A percentile compares a stretch with the other conserved stretches of the same genome.
phyloP scores from a whole-genome alignment of 2,329 filamentous ascomycete species.

The Hypomyces perniciosus region DNA sequence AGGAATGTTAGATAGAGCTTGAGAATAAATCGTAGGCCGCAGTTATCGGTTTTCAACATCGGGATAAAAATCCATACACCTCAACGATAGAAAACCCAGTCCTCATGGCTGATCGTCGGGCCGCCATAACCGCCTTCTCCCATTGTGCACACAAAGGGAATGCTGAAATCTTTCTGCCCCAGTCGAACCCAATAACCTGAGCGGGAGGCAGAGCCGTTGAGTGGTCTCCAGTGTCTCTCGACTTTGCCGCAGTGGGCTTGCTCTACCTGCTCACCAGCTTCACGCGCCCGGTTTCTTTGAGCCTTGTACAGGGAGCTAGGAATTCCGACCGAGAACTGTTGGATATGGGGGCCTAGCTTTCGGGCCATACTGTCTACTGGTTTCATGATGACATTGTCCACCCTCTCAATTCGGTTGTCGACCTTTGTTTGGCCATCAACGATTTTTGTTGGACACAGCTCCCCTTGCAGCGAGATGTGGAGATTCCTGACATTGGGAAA shows the following conservation, averaged over 20 bases:
- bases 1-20: too few species aligned
- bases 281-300: slow-evolving; percentile 14
- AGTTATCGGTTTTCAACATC: background rate
- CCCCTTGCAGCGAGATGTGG: slow-evolving; percentile 16
- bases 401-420: background rate
- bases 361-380: slow-evolving; percentile 19
- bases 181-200: slow-evolving; percentile 24
- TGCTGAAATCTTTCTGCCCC: slow-evolving; percentile 16
- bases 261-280: slow-evolving; percentile 12
- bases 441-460: slow-evolving; percentile 2
- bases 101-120: background rate
- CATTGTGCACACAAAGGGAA: slow-evolving; percentile 4
- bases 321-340: slow-evolving; percentile 18
- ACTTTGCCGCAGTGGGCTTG: slow-evolving; percentile 12
- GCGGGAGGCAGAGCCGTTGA: slow-evolving; percentile 10
- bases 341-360: slow-evolving; percentile 13
- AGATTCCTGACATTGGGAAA: slow-evolving; percentile 14
- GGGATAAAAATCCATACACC: background rate
- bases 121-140: slow-evolving; percentile 1
- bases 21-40: too few species aligned
- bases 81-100: slow-evolving; percentile 9
- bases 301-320: slow-evolving; percentile 18
- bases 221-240: slow-evolving; percentile 20
- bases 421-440: slow-evolving; percentile 1
- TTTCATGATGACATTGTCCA: slow-evolving; percentile 2